Evolutionary conservation across 129 eudicot species (phyloP), one percentile per base, ranked within the genome.

Genomic region (Saussurea involucrata): DNA sequence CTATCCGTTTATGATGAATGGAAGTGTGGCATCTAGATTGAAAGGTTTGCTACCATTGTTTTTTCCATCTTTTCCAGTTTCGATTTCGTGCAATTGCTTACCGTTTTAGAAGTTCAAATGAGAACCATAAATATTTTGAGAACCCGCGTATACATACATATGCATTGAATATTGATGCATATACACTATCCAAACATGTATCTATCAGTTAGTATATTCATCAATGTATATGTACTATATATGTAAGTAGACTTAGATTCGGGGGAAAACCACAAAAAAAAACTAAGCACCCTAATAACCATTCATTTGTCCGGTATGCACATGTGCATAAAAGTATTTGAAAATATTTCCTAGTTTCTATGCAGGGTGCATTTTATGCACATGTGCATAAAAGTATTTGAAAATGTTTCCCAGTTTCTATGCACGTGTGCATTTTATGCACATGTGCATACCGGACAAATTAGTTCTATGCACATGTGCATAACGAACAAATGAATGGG

Each of bases 1-100:
- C 28, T 94, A 94, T 74, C 98, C 97, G 7, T 94, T 81, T 73
- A 94, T 94, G 98, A 68, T 87, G 18, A 91, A 94, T 80, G 98
- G 98, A 31, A 91, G 98, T 63, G 98, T 94, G 6, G 97, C 98
- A 27, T 91, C 98, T 34, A 77, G 96, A 84, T 83, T 94, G 32
- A 94, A 83, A 91, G 98, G 98, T 92, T 2, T 28, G 82, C n/a
- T 28, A 44, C 15, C 44, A 44, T 75, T 25, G 18, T 34, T 36
- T 4, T 46, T 46, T 46, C 6, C 20, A 13, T 46, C 20, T 32
- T 20, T 74, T n/a, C 58, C 24, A 60, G 36, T 74, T 61, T 7
- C 18, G 1, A 13, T 65, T 67, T 32, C 27, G 2, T 32, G 15
- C 17, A 67, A 32, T n/a, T 32, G 49, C 21, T 8, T 66, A 58